Conservation (phyloP, 257 asterid genomes). For the Nicotiana tabacum region DNA sequence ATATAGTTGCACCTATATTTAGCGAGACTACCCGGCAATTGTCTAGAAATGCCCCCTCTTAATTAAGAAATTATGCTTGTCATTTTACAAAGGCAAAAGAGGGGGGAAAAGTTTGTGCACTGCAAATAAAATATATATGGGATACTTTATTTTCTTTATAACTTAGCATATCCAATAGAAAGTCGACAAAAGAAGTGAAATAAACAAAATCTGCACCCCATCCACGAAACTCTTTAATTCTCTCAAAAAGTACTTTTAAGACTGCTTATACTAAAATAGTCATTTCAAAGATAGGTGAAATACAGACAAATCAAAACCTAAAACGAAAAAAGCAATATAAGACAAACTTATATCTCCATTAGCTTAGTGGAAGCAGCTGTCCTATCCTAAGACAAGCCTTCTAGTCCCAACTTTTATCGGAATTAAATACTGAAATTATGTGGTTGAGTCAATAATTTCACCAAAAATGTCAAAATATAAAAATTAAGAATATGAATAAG, state of each 20-base stretch:
- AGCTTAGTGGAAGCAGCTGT: not conserved
- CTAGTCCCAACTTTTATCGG: too few species aligned
- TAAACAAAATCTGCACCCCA: not conserved
- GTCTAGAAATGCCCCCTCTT: not conserved
- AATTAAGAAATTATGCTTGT: not conserved
- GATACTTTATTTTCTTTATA: not conserved
- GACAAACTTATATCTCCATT: not conserved
- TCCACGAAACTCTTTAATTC: not conserved
- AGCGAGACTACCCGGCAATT: not conserved
- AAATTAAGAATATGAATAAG: too few species aligned
- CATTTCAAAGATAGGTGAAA: not conserved
- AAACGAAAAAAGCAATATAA: not conserved
- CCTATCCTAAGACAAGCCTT: not conserved
- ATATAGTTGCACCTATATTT: too few species aligned
- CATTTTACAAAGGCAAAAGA: not conserved
- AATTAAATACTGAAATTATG: too few species aligned
- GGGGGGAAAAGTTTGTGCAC: not conserved
- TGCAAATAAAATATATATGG: not conserved
- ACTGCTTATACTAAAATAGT: not conserved
- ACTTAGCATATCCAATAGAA: not conserved
- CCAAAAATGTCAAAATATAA: too few species aligned
- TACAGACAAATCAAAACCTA: not conserved
- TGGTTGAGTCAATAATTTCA: too few species aligned
- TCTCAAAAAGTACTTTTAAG: not conserved
- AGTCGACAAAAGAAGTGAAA: not conserved